Conservation (phyloP, 2,329 filamentous ascomycete species). For the Tolypocladium inflatum region DNA sequence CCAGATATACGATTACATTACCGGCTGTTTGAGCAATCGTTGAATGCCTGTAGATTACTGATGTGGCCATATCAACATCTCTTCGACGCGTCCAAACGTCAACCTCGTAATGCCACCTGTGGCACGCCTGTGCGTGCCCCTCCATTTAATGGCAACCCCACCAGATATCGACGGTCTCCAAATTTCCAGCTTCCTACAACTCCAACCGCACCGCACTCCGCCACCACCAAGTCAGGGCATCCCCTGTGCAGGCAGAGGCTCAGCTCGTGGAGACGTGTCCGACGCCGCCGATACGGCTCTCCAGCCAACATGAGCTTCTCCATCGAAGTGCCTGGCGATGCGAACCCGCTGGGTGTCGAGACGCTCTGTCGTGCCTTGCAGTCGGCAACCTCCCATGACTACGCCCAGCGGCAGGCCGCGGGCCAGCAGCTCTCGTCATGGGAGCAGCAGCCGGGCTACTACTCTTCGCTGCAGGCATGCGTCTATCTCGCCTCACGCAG, state of each 20-base stretch:
- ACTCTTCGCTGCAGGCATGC: conserved; percentile 56
- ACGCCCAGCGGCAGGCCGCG: conserved; percentile 55
- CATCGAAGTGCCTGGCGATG: conserved; percentile 75
- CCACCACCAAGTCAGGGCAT: background rate
- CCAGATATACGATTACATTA: background rate
- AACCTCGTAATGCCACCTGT: background rate
- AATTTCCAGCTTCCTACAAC: background rate
- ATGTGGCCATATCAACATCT: background rate
- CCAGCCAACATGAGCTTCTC: conserved; percentile 50
- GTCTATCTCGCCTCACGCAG: background rate
- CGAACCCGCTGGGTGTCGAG: conserved; percentile 56
- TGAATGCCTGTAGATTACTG: background rate
- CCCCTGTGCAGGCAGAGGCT: background rate
- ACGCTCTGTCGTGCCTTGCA: conserved; percentile 57
- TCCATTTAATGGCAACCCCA: background rate
- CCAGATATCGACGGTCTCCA: background rate
- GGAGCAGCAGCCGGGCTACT: conserved; percentile 59
- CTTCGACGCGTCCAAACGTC: background rate
- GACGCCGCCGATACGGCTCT: background rate
- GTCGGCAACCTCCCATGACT: conserved; percentile 52
- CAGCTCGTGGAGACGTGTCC: background rate
- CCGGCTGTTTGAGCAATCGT: background rate
- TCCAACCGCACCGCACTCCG: background rate
- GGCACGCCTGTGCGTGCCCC: background rate
- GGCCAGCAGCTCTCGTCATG: conserved; percentile 63